Conservation (phyloP, 768 basidiomycete genomes). For the Rubroboletus pulcherrimus region DNA sequence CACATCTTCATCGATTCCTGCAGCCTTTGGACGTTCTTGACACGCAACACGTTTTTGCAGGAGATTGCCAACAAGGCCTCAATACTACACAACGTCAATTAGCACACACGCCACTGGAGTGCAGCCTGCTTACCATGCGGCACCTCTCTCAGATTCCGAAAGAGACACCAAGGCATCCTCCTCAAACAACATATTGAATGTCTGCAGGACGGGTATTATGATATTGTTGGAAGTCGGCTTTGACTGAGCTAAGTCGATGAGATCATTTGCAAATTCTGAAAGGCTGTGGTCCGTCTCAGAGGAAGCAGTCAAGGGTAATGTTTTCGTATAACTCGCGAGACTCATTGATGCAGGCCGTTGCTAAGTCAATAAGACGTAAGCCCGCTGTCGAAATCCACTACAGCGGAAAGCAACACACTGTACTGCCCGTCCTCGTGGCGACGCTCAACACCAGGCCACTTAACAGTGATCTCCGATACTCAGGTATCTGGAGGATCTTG, state of each 20-base stretch:
- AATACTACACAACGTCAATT: slow-evolving; percentile 40
- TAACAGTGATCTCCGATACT: slow-evolving; percentile 62
- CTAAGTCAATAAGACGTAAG: slow-evolving; percentile 36
- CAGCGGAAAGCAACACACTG: slow-evolving; percentile 47
- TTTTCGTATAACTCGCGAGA: slow-evolving; percentile 54
- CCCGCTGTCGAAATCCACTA: slow-evolving; percentile 4
- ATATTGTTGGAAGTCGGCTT: slow-evolving; percentile 63
- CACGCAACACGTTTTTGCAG: slow-evolving; percentile 55
- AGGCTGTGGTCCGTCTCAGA: slow-evolving; percentile 42
- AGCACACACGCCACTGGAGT: slow-evolving; percentile 9
- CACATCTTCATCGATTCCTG: slow-evolving; percentile 83
- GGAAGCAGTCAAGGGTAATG: slow-evolving; percentile 41
- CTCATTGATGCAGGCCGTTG: slow-evolving; percentile 65
- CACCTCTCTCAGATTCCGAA: slow-evolving; percentile 42
- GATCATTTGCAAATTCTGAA: slow-evolving; percentile 50
- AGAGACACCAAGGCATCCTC: slow-evolving; percentile 56
- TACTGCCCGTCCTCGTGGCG: slow-evolving; percentile 80
- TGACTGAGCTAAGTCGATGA: slow-evolving; percentile 49
- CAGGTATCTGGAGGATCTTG: slow-evolving; percentile 55
- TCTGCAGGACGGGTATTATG: slow-evolving; percentile 80
- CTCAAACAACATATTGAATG: slow-evolving; percentile 70
- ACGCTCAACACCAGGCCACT: slow-evolving; percentile 74
- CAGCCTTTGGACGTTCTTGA: slow-evolving; percentile 85
- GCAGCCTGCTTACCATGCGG: slow-evolving; percentile 45
- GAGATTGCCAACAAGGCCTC: slow-evolving; percentile 51